Evolutionary conservation across 1,139 yeast species (phyloP).

Genomic region (Suzukiozyma palmioleophila): DNA sequence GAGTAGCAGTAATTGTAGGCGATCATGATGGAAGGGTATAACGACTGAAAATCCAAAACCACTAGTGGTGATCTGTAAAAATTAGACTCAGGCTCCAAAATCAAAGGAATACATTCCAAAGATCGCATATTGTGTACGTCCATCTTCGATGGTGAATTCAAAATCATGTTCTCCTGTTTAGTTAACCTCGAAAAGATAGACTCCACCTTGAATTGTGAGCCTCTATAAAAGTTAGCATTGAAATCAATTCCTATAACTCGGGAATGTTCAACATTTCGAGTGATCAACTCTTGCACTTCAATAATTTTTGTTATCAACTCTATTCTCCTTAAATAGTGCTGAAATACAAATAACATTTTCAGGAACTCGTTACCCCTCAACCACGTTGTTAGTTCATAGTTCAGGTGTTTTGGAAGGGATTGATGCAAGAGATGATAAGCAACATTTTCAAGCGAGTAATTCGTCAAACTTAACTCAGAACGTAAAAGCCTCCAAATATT

Average conservation of each 20-base stretch:
- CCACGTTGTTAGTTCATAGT: conserved; percentile 50
- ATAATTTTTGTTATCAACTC: conserved; percentile 47
- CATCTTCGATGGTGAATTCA: conserved; percentile 74
- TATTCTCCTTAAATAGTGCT: conserved; percentile 51
- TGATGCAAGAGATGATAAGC: conserved; percentile 62
- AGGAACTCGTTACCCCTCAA: conserved; percentile 24
- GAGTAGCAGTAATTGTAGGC: conserved; percentile 93
- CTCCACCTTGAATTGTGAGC: conserved; percentile 92
- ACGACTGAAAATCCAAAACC: conserved; percentile 88
- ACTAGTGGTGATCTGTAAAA: conserved; percentile 85
- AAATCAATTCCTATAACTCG: conserved; percentile 87
- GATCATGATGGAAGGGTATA: conserved; percentile 87
- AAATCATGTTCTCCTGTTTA: conserved; percentile 66
- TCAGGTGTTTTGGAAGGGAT: conserved; percentile 60
- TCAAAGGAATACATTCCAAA: conserved; percentile 80
- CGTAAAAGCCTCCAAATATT: conserved; percentile 81
- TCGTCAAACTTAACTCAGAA: conserved; percentile 56
- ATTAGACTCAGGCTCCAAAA: conserved; percentile 86
- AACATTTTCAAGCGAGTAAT: conserved; percentile 76
- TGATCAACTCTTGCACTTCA: conserved; percentile 59
- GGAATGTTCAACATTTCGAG: conserved; percentile 78
- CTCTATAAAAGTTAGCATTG: conserved; percentile 80
- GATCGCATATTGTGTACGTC: conserved; percentile 86
- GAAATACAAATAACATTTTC: conserved; percentile 34
- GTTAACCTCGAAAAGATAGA: conserved; percentile 71